Evolutionary conservation across 441 rosid species (phyloP), one percentile per base, ranked within the genome.

Genomic region (Bocquillonia castaneifolia): DNA sequence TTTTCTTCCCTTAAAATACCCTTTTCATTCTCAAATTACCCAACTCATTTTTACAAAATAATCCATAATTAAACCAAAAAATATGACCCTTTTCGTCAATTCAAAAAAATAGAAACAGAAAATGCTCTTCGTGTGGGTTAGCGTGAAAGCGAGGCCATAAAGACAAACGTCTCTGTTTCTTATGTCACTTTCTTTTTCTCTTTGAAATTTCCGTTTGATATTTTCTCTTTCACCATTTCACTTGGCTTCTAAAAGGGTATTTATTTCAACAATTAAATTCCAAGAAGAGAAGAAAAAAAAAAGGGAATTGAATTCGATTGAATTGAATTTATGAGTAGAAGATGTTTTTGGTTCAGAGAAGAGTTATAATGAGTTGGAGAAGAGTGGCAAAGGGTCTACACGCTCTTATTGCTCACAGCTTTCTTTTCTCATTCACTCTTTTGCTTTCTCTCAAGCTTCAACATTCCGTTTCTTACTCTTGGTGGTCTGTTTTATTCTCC

Each of bases 351-450:
- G 82, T 81, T 61, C 87, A 75, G 75, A 80, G 88, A 69, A 59
- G 79, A 55, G 77, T 75, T 76, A 79, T 78, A 69, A 86, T 86
- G 92, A 88, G 85, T 72, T 90, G 96, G 93, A 77, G 88, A 65
- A 85, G 92, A 80, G 92, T 88, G 69, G 85, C 78, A 48, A 86
- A 79, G 83, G 86, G 93, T 56, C 70, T 82, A 51, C 95, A 85
- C 66, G 82, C 88, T 7, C 83, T 88, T 48, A 57, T 79, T 8
- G 96, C 93, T 26, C 96, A 92, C 68, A 69, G 47, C 52, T 76
- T 87, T 68, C 91, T 90, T 74, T 85, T 92, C 85, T 78, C 88
- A 63, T 90, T 90, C 88, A 83, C 93, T 45, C 82, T 90, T 67
- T 79, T 90, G 72, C 89, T 92, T 52, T 78, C 79, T 80, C 78